These are phyloP conservation scores for Botrytis tulipae DNA, from an alignment of 2,329 filamentous ascomycete species.

Conservation along the genomic window DNA sequence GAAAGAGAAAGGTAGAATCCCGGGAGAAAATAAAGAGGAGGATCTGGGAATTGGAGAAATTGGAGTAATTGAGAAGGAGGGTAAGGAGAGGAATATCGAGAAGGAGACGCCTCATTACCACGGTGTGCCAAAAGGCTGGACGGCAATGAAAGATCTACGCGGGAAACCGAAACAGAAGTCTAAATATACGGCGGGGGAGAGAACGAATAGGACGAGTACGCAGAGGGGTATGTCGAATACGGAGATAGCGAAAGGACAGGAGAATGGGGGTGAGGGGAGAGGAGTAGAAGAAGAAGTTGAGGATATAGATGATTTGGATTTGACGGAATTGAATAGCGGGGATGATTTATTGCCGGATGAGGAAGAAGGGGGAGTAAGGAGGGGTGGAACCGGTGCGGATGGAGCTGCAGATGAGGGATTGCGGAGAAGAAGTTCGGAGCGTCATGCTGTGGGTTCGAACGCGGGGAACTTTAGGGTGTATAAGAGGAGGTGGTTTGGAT, in stretches of 20 bases:
- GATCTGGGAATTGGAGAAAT: neutral
- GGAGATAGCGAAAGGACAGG: slow-evolving; percentile 26
- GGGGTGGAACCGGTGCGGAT: slow-evolving; percentile 8
- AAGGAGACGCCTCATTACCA: slow-evolving; percentile 1
- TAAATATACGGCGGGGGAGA: neutral
- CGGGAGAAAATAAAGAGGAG: neutral
- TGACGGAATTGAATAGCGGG: slow-evolving; percentile 35
- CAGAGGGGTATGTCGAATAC: slow-evolving; percentile 22
- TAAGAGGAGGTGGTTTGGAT: slow-evolving; percentile 84
- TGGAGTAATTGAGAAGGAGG: neutral
- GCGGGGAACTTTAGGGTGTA: slow-evolving; percentile 57
- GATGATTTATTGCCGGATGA: slow-evolving; percentile 35
- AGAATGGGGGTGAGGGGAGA: slow-evolving; percentile 21
- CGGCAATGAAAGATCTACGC: neutral
- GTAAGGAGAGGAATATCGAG: neutral
- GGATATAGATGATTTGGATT: slow-evolving; percentile 27
- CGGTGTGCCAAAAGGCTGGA: slow-evolving; percentile 18
- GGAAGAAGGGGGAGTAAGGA: slow-evolving; percentile 21
- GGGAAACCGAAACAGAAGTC: neutral
- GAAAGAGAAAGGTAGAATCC: neutral
- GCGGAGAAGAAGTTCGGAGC: neutral
- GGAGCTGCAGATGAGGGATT: slow-evolving; percentile 6
- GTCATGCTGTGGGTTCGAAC: neutral
- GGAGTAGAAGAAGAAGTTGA: slow-evolving; percentile 21
- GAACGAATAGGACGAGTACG: slow-evolving; percentile 9